Conservation (phyloP, 2,329 filamentous ascomycete species). For the Hypoxylon sp. region DNA sequence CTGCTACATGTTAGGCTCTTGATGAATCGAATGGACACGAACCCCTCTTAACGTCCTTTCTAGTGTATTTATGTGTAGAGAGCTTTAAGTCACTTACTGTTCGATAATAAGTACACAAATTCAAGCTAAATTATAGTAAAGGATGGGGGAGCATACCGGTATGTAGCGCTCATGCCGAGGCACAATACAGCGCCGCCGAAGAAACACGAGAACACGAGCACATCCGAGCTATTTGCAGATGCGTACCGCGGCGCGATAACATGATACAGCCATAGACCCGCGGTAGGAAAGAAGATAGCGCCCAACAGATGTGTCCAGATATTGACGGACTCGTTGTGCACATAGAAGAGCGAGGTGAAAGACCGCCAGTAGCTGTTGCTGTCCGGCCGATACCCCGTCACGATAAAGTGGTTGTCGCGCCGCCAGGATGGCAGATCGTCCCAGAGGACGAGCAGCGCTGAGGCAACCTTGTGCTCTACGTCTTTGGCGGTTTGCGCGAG, state of each 20-base stretch:
- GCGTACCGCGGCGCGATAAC: slow-evolving; percentile 76
- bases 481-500: slow-evolving; percentile 50
- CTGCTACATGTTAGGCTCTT: slow-evolving; percentile 29
- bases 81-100: slow-evolving; percentile 30
- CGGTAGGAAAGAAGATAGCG: slow-evolving; percentile 69
- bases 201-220: slow-evolving; percentile 83
- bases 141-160: slow-evolving; percentile 59
- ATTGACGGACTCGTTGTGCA: slow-evolving; percentile 75
- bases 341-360: slow-evolving; percentile 64
- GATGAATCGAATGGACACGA: background rate
- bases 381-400: slow-evolving; percentile 67
- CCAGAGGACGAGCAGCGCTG: slow-evolving; percentile 66
- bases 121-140: background rate
- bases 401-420: slow-evolving; percentile 72
- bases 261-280: slow-evolving; percentile 68
- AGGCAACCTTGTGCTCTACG: slow-evolving; percentile 59
- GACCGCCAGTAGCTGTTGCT: slow-evolving; percentile 64
- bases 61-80: background rate
- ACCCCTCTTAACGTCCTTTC: background rate
- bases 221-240: slow-evolving; percentile 72
- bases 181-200: slow-evolving; percentile 81
- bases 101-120: slow-evolving; percentile 24
- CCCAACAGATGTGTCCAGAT: slow-evolving; percentile 77
- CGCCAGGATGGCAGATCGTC: slow-evolving; percentile 72
- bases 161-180: slow-evolving; percentile 86